Evolutionary conservation across 129 eudicot genomes (phyloP), one percentile per base, ranked within the genome.

Genomic region (Tanacetum coccineum): DNA sequence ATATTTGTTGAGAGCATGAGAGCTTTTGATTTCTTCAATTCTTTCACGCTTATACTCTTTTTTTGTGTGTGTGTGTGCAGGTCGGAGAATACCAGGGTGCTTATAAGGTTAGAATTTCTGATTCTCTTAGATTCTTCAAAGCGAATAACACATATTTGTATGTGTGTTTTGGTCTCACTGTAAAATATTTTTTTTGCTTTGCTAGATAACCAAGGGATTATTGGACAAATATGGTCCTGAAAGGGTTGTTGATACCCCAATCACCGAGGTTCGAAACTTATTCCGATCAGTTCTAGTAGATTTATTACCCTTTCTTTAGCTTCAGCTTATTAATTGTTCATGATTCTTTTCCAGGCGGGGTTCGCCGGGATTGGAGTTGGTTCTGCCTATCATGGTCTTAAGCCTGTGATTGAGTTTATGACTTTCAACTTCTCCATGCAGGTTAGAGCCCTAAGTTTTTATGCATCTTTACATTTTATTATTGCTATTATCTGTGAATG

Each of bases 61-160:
- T 28, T 55, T 22, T 22, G 1, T 22, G 1, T 22, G 25, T 8
- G 10, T 6, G 12, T 63, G 7, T 67, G 58, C 79, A 89, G 96
- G 96, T 89, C 51, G 96, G 94, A 62, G 94, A 89, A 76, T 89
- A 89, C 66, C 94, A 89, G 70, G 96, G 96, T 64, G 96, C 96
- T 53, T 86, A 89, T 80, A 89, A 89, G 96, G 92, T 88, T 70
- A 74, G 79, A 59, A 25, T 42, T 66, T 52, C 26, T 48, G 53
- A 25, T 30, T 44, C 15, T 25, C 54, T 59, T 26, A 15, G 26
- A 0, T 18, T 20, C n/a, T 8, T 6, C 39, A 20, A 30, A 51
- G n/a, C 18, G 49, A 10, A 17, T 9, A 54, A 21, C 9, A 9
- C 42, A 26, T 30, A 57, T 46, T 40, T 48, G 12, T 28, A 4